Evolutionary conservation across 345 rosid species (phyloP).

Genomic region (Geranium rotundifolium): DNA sequence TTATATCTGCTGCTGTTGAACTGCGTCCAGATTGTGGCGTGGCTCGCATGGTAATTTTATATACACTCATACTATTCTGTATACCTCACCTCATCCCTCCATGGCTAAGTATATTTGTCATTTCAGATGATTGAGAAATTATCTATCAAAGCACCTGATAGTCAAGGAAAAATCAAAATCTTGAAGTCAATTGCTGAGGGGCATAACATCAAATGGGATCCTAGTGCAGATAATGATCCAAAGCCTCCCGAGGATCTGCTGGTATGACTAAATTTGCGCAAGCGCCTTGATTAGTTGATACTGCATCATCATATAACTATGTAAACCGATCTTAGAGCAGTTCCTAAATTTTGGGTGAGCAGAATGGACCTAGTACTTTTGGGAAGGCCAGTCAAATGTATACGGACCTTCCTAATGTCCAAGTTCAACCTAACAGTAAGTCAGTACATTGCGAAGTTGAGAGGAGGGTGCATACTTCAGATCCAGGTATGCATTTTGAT

Average conservation of each 20-base stretch:
- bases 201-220: conserved; percentile 69
- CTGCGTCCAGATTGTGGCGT: conserved; percentile 82
- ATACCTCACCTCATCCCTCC: too few relatives aligned
- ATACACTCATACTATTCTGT: too few relatives aligned
- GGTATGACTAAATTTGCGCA: too few relatives aligned
- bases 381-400: conserved; percentile 18
- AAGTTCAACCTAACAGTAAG: conserved; percentile 12
- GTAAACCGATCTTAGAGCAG: neutral
- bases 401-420: conserved; percentile 25
- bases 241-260: conserved; percentile 45
- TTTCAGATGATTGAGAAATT: conserved; percentile 69
- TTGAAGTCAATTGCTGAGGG: conserved; percentile 68
- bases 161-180: conserved; percentile 58
- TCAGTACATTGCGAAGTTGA: too few relatives aligned
- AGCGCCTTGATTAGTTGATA: too few relatives aligned
- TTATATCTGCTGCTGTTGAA: conserved; percentile 57
- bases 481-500: too few relatives aligned
- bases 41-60: conserved; percentile 55
- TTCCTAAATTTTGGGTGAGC: conserved; percentile 14
- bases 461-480: too few relatives aligned
- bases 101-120: too few relatives aligned
- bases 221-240: conserved; percentile 39
- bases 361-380: conserved; percentile 57
- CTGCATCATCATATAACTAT: conserved; percentile 3
- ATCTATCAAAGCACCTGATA: conserved; percentile 78